Evolutionary conservation across 2,329 filamentous ascomycete species (phyloP).

Genomic region (Apiospora saccharicola): DNA sequence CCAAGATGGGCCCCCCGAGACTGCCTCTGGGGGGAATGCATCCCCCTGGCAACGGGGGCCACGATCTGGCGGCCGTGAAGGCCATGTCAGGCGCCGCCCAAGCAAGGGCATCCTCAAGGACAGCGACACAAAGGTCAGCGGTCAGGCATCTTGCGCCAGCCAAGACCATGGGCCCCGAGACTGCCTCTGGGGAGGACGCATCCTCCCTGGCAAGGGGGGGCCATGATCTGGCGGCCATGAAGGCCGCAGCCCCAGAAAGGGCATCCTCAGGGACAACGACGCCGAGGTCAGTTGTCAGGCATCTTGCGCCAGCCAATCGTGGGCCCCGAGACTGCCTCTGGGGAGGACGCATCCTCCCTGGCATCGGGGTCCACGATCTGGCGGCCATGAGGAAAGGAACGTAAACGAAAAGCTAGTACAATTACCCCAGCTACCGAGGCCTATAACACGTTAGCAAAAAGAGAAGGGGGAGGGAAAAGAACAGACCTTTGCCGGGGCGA

Average conservation of each 20-base stretch:
- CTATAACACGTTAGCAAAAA: background rate
- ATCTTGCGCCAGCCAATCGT: background rate
- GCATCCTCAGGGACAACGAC: background rate
- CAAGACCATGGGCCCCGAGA: background rate
- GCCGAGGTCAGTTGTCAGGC: background rate
- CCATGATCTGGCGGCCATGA: background rate
- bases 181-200: slow-evolving; percentile 1
- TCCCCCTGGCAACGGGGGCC: background rate
- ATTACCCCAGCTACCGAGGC: background rate
- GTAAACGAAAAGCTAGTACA: background rate
- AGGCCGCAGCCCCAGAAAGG: background rate
- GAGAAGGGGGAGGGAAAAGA: background rate
- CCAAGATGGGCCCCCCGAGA: background rate
- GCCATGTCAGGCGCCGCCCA: no score
- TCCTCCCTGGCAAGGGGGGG: background rate
- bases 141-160: background rate
- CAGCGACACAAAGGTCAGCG: background rate
- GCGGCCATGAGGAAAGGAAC: background rate
- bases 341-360: background rate
- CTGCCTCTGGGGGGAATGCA: background rate
- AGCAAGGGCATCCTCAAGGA: background rate
- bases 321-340: background rate
- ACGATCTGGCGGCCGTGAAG: background rate
- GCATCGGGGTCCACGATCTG: background rate
- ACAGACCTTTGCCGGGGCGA: slow-evolving; percentile 2